phyloP scores from a whole-genome alignment of 768 basidiomycete species.

The Mycena rebaudengoi region DNA sequence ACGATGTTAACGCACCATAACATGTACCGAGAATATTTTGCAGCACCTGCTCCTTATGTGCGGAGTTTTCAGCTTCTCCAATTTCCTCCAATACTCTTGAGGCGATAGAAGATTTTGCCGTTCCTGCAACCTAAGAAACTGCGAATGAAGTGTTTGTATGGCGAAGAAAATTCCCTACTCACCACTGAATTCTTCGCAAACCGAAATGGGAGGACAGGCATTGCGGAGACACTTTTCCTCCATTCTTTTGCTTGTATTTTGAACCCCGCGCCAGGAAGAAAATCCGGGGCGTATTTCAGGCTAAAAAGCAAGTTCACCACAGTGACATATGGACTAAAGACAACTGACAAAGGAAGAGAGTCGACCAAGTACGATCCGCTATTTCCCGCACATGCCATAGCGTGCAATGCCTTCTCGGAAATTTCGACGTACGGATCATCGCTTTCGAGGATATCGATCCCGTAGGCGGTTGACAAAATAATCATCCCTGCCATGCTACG shows the following conservation, averaged over 20 bases:
- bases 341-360: background rate
- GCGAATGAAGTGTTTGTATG: background rate
- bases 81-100: background rate
- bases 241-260: conserved; percentile 43
- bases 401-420: conserved; percentile 15
- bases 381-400: conserved; percentile 8
- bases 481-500: conserved; percentile 22
- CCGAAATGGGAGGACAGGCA: background rate
- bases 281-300: conserved; percentile 42
- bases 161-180: background rate
- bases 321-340: background rate
- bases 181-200: background rate
- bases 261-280: conserved; percentile 51
- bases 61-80: background rate
- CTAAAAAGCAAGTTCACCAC: background rate
- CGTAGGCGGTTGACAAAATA: conserved; percentile 20
- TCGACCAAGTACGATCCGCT: conserved; percentile 16
- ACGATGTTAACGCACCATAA: background rate
- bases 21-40: background rate
- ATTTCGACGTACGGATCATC: conserved; percentile 21
- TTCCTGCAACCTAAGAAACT: background rate
- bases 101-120: background rate
- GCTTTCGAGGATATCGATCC: conserved; percentile 10
- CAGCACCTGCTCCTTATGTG: background rate
- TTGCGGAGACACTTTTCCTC: conserved; percentile 28